Base-by-base conservation (phyloP, 73 alveolate species). In the Blepharisma stoltei region DNA sequence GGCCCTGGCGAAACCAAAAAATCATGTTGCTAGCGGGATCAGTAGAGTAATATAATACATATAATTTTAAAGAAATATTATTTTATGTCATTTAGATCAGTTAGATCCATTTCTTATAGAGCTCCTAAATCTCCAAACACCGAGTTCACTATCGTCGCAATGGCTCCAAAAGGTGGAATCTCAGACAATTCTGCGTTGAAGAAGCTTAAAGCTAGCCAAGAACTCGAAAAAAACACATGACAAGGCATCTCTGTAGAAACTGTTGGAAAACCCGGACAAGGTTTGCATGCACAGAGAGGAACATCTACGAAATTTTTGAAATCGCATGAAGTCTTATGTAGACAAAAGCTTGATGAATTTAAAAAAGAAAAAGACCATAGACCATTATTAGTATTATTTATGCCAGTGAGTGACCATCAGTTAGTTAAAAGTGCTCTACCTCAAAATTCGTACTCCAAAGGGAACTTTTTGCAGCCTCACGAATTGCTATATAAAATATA, bases 401-500 rank as follows among this genome's bases (percentile, higher is more conserved):
- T 8, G 18, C 47, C 80, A 0, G 32, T 70, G 6, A 65, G 65
- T 4, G 53, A 41, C 8, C 49, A 77, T 60, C 80, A 77, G 21
- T 55, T 71, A 11, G 50, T 43, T 43, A 41, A 38, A 37, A 25
- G 21, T 23, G 85, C 49, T 37, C 54, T 6, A 7, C 80, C 73
- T 55, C 55, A 43, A 21, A 52, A 77, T 44, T n/a, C 38, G 90
- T 25, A 77, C 81, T 71, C 46, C 81, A 20, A 83, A 83, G 78
- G 48, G 70, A 18, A 78, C 77, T 70, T 78, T 68, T 41, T 45
- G 7, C 90, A 87, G 27, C 71, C 60, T 46, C 69, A 84, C 9
- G 94, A 86, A 48, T 71, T 87, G 3, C 81, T 83, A 6, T 87
- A 84, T 55, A 83, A 81, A 60, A 46, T 78, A 66, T 75, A 78